Percentiles rank a stretch among this genome's conserved stretches.
phyloP scores from a whole-genome alignment of 495 filamentous ascomycete species.

The Penicillium silybi region DNA sequence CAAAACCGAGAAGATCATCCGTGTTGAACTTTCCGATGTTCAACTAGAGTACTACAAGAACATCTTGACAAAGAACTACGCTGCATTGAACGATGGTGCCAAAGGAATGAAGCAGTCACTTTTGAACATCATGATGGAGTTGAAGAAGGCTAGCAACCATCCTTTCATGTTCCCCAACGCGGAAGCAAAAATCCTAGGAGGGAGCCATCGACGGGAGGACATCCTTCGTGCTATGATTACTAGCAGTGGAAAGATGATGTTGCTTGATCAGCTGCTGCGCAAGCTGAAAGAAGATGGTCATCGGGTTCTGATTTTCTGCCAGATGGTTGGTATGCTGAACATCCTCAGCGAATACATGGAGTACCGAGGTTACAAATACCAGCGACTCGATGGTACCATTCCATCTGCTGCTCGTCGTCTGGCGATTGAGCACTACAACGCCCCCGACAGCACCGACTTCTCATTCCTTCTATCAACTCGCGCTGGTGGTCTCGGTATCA shows the following conservation, averaged over 20 bases:
- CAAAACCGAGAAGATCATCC: slow-evolving; percentile 98
- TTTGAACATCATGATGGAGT: slow-evolving; percentile 99
- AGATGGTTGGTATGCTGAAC: slow-evolving; percentile 99
- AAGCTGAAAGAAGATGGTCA: slow-evolving; percentile 91
- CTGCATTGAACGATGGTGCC: slow-evolving; percentile 83
- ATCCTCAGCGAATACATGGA: slow-evolving; percentile 91
- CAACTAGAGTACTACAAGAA: slow-evolving; percentile 99
- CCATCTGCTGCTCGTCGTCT: slow-evolving; percentile 75
- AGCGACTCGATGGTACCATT: slow-evolving; percentile 93
- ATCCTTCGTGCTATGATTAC: slow-evolving; percentile 85
- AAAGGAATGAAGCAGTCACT: slow-evolving; percentile 88
- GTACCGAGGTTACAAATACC: slow-evolving; percentile 83
- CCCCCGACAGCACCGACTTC: slow-evolving; percentile 88
- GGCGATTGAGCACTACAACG: slow-evolving; percentile 98
- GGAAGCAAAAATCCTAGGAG: slow-evolving; percentile 79
- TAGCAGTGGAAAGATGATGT: slow-evolving; percentile 98
- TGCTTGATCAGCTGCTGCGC: slow-evolving; percentile 85
- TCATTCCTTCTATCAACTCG: slow-evolving; percentile 94
- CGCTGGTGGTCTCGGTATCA: slow-evolving; percentile 95
- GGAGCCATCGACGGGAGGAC: slow-evolving; percentile 76
- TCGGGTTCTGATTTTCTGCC: slow-evolving; percentile 95
- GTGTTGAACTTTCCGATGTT: slow-evolving; percentile 90
- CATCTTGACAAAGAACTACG: slow-evolving; percentile 94
- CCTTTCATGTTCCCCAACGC: slow-evolving; percentile 95
- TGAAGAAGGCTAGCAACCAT: slow-evolving; percentile 98